Evolutionary conservation across 495 filamentous ascomycete genomes (phyloP).

Genomic region (Chaetomium fimeti): DNA sequence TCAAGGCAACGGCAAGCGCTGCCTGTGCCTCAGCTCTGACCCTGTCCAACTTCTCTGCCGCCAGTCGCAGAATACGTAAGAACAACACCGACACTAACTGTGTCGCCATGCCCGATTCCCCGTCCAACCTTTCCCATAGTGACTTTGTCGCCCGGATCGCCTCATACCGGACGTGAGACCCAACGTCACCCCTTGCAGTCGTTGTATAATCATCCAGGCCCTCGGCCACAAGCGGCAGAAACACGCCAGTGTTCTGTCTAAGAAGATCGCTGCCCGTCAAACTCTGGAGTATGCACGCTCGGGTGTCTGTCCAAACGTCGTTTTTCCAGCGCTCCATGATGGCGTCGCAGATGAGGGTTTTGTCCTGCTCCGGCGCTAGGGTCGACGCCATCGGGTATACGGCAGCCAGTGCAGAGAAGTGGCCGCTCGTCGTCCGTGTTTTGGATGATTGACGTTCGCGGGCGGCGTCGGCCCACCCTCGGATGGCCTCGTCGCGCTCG

Average conservation of each 20-base stretch:
- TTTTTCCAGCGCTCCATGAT: slow-evolving; percentile 43
- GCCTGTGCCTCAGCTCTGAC: slow-evolving; percentile 67
- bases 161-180: slow-evolving; percentile 75
- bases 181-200: slow-evolving; percentile 82
- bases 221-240: slow-evolving; percentile 45
- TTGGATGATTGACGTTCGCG: slow-evolving; percentile 31
- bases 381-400: slow-evolving; percentile 35
- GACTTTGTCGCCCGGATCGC: slow-evolving; percentile 63
- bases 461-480: slow-evolving; percentile 42
- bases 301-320: slow-evolving; percentile 55
- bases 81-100: slow-evolving; percentile 36
- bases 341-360: slow-evolving; percentile 30
- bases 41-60: slow-evolving; percentile 85
- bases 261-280: slow-evolving; percentile 49
- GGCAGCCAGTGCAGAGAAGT: slow-evolving; percentile 46
- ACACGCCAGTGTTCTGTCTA: slow-evolving; percentile 30
- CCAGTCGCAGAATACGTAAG: slow-evolving; percentile 61
- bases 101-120: slow-evolving; percentile 6
- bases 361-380: slow-evolving; percentile 22
- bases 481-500: slow-evolving; percentile 36
- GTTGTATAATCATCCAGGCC: slow-evolving; percentile 86
- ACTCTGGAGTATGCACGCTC: slow-evolving; percentile 60
- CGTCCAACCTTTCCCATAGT: slow-evolving; percentile 39
- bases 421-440: slow-evolving; percentile 35
- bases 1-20: slow-evolving; percentile 41